phyloP scores from a whole-genome alignment of 2,329 filamentous ascomycete genomes.

The Arthrobotrys conoides region DNA sequence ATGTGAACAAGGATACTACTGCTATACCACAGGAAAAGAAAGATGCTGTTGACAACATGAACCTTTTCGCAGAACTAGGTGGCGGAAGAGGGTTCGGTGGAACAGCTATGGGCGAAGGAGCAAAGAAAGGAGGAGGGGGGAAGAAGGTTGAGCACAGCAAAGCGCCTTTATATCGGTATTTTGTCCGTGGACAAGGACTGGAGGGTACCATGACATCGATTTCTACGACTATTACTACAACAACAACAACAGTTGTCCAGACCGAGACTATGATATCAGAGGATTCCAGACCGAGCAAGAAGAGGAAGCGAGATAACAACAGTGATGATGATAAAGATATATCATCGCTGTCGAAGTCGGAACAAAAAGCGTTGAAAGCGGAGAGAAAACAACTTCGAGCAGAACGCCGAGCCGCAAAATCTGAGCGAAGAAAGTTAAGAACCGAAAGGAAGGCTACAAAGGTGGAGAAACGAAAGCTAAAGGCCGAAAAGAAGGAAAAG shows the following conservation, averaged over 20 bases:
- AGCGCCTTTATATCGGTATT: constrained; percentile 49
- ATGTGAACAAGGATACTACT: constrained; percentile 52
- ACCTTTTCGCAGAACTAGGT: constrained; percentile 49
- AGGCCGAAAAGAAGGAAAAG: constrained; percentile 36
- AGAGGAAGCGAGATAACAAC: constrained; percentile 39
- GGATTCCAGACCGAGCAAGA: constrained; percentile 20
- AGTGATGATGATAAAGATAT: background rate
- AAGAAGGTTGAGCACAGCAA: constrained; percentile 31
- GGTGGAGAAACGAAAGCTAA: constrained; percentile 20
- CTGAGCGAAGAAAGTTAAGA: constrained; percentile 38
- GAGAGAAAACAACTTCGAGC: constrained; percentile 48
- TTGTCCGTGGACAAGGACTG: constrained; percentile 45
- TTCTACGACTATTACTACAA: constrained; percentile 3
- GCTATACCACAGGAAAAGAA: constrained; percentile 28
- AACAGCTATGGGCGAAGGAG: constrained; percentile 2
- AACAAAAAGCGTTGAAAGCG: constrained; percentile 32
- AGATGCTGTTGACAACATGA: constrained; percentile 54
- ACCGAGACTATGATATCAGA: constrained; percentile 1
- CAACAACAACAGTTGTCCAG: background rate
- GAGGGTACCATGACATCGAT: constrained; percentile 44
- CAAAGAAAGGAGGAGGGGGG: background rate
- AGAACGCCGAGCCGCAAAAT: constrained; percentile 41
- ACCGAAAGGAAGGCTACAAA: constrained; percentile 38
- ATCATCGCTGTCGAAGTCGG: constrained; percentile 14
- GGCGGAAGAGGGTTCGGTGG: constrained; percentile 56